Evolutionary conservation across 2,329 filamentous ascomycete genomes (phyloP).

Genomic region (Paradendryphiella salina): DNA sequence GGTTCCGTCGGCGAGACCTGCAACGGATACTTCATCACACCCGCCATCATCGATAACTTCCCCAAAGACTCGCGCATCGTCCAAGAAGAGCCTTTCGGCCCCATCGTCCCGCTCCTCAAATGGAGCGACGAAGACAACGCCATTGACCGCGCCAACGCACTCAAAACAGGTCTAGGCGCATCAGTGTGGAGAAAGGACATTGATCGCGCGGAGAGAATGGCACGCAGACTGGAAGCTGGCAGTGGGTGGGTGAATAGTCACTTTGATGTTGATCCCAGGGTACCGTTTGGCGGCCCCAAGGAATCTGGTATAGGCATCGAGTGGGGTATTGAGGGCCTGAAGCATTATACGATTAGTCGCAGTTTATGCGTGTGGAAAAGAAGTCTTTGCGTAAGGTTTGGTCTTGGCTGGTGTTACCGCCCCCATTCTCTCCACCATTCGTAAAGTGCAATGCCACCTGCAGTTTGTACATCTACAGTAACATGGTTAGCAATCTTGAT

Average conservation of each 20-base stretch:
- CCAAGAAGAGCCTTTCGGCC: conserved; percentile 64
- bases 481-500: not conserved
- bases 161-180: not conserved
- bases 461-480: conserved; percentile 55
- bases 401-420: not conserved
- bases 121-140: conserved; percentile 49
- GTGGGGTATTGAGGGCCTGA: conserved; percentile 46
- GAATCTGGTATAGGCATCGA: conserved; percentile 74
- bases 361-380: not conserved
- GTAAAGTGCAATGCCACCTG: conserved; percentile 56
- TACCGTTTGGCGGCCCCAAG: conserved; percentile 72
- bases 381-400: not conserved
- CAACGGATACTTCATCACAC: no score
- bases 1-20: no score
- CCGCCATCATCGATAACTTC: conserved; percentile 49
- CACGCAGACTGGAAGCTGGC: conserved; percentile 50
- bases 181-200: no score
- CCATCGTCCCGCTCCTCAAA: conserved; percentile 64
- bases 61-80: conserved; percentile 60
- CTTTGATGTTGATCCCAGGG: conserved; percentile 37
- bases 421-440: conserved; percentile 55
- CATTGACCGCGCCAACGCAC: not conserved
- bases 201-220: no score
- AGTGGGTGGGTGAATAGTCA: conserved; percentile 42
- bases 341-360: conserved; percentile 20